Percentiles rank a stretch among this genome's conserved stretches.
These are phyloP conservation scores for Strigomonas culicis DNA, from an alignment of 208 protist species.

Conservation along the genomic window DNA sequence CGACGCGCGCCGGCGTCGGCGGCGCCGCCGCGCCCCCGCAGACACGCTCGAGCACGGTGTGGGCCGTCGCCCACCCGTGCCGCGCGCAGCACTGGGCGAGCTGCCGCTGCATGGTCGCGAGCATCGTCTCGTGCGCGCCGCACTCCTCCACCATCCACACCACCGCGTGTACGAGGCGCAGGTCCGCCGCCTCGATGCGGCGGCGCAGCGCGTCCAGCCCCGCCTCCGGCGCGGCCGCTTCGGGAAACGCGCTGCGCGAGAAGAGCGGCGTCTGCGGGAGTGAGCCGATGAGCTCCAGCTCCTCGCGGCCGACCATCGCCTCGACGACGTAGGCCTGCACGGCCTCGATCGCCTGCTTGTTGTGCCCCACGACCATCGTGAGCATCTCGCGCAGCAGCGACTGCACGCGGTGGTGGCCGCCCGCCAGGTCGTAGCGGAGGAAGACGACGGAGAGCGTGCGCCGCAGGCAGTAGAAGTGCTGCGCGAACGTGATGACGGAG, in stretches of 20 bases:
- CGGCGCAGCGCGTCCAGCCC: constrained; percentile 15
- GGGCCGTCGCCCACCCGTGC: too few relatives aligned
- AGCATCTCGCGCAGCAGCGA: constrained; percentile 4
- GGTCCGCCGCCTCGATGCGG: constrained; percentile 19
- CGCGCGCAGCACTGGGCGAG: too few relatives aligned
- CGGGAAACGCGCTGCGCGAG: background rate
- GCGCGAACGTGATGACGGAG: constrained; percentile 31
- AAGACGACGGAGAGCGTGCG: constrained; percentile 41
- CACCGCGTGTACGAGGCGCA: constrained; percentile 11
- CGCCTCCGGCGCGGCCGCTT: constrained; percentile 12
- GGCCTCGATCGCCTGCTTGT: constrained; percentile 4
- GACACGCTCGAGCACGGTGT: too few relatives aligned
- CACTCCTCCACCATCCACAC: constrained; percentile 9
- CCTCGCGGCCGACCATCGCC: constrained; percentile 6
- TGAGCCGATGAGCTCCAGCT: constrained; percentile 8
- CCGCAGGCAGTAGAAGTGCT: constrained; percentile 60
- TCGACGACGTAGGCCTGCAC: background rate
- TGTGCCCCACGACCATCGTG: constrained; percentile 2
- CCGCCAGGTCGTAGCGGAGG: constrained; percentile 21
- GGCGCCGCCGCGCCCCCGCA: background rate
- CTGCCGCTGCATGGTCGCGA: too few relatives aligned
- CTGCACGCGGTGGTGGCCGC: too few relatives aligned
- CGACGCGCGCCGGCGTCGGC: background rate
- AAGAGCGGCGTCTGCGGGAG: background rate
- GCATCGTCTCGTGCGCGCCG: background rate